These are phyloP conservation scores for Apiospora saccharicola DNA, from an alignment of 2,329 filamentous ascomycete species.

Conservation along the genomic window DNA sequence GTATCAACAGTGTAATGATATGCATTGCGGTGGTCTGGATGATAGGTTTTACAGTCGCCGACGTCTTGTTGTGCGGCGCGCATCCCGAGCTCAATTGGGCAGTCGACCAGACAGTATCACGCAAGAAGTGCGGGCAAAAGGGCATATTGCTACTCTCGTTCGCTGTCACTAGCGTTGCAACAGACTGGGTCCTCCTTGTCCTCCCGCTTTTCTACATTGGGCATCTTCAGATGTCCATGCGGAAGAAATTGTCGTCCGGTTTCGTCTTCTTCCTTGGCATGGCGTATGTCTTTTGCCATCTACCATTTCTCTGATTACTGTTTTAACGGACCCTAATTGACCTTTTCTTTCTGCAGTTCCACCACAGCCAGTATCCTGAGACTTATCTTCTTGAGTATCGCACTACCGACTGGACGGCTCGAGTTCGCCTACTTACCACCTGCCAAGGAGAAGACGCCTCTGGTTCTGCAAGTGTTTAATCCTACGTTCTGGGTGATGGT, in stretches of 20 bases:
- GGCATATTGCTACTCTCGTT: not conserved
- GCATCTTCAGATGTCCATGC: not conserved
- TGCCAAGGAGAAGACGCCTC: not conserved
- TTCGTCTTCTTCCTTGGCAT: not conserved
- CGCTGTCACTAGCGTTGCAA: not conserved
- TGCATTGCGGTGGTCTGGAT: not conserved
- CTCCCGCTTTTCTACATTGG: not conserved
- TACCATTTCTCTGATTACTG: not conserved
- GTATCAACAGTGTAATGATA: not conserved
- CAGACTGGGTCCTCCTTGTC: not conserved
- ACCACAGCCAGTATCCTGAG: conserved; percentile 3
- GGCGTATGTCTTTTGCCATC: not conserved
- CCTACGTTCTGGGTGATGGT: conserved; percentile 31
- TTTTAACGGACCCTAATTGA: not conserved
- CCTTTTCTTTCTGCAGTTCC: not conserved
- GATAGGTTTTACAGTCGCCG: not conserved
- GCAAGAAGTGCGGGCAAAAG: not conserved
- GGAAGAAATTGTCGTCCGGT: not conserved
- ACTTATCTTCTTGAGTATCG: conserved; percentile 1
- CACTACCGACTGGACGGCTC: not conserved
- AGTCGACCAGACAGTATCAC: not conserved
- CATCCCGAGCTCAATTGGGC: not conserved
- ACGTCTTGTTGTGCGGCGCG: not conserved
- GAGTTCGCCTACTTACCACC: not conserved
- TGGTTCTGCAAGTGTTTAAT: conserved; percentile 26